Percentiles rank a stretch among this genome's conserved stretches.
phyloP scores from a whole-genome alignment of 1,139 yeast genomes.

The Geotrichum phurueaensis region DNA sequence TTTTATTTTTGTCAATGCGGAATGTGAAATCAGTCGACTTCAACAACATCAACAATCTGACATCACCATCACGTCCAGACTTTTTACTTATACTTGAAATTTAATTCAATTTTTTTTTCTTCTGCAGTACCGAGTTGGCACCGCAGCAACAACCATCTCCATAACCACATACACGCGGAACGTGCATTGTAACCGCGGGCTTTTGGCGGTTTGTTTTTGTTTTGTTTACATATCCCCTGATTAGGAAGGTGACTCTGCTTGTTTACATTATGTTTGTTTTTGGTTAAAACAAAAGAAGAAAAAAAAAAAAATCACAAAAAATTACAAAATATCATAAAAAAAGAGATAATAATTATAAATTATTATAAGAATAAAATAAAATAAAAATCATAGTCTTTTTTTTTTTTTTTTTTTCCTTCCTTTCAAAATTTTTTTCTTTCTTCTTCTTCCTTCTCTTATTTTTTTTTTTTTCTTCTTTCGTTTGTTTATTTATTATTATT shows the following conservation, averaged over 20 bases:
- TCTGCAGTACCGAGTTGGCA: too few species aligned
- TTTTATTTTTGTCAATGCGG: too few species aligned
- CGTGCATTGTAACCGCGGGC: too few species aligned
- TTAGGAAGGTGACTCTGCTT: conserved; percentile 1
- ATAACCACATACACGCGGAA: too few species aligned
- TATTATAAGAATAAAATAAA: not conserved
- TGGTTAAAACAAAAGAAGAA: not conserved
- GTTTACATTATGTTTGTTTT: not conserved
- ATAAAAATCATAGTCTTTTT: not conserved
- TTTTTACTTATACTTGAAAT: too few species aligned
- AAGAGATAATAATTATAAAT: not conserved
- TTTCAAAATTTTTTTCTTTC: not conserved
- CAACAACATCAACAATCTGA: too few species aligned
- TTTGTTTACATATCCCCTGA: conserved; percentile 12
- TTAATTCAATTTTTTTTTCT: too few species aligned
- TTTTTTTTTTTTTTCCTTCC: not conserved
- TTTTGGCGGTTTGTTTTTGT: not conserved
- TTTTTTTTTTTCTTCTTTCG: not conserved
- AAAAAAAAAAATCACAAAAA: not conserved
- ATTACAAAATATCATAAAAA: not conserved
- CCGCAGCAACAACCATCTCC: too few species aligned
- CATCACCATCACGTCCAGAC: too few species aligned
- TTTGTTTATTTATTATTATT: conserved; percentile 11
- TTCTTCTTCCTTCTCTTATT: not conserved
- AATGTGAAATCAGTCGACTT: too few species aligned